Evolutionary conservation across 768 basidiomycete genomes (phyloP), one percentile per base, ranked within the genome.

Genomic region (Auricularia cornea): DNA sequence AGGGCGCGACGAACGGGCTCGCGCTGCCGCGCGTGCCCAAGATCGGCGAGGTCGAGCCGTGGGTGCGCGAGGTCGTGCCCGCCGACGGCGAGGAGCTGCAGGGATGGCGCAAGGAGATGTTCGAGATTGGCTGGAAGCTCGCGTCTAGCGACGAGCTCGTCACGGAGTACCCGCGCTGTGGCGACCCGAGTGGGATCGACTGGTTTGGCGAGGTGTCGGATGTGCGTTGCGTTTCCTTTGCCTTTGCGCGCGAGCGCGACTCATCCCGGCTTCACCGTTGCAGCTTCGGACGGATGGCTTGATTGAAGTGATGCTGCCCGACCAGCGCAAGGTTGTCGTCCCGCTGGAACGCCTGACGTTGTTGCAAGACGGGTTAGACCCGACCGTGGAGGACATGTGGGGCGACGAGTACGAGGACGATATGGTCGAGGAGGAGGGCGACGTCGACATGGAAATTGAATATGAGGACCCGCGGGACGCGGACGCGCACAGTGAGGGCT

Each of bases 141-240:
- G 85, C 89, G 40, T 72, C 75, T 16, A 16, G 16, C 16, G 30
- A 31, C 26, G 74, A 77, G 62, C 77, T 80, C 41, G 76, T 74
- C 31, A 68, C 76, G 29, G 56, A 54, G 12, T 79, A 77, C 59
- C 72, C 71, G 48, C 65, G 72, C 16, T 68, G 67, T n/a, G 41
- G 52, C 11, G 59, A 60, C 18, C 31, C 63, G 48, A 81, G 84
- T 59, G 74, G 75, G 26, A 70, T 92, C 28, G 76, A 79, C 54
- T 98, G 94, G 94, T 85, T 91, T 62, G 94, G 94, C 28, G 92
- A 96, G 77, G 93, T 97, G 20, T 83, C 82, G 32, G 83, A 81
- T 5, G 35, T 38, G 35, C 35, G 35, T 38, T 38, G 72, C 51
- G n/a, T 12, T 40, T 16, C 28, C 33, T 52, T 62, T 20, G 30